Conservation (phyloP, 768 basidiomycete genomes). For the Tephrocybe rancida region DNA sequence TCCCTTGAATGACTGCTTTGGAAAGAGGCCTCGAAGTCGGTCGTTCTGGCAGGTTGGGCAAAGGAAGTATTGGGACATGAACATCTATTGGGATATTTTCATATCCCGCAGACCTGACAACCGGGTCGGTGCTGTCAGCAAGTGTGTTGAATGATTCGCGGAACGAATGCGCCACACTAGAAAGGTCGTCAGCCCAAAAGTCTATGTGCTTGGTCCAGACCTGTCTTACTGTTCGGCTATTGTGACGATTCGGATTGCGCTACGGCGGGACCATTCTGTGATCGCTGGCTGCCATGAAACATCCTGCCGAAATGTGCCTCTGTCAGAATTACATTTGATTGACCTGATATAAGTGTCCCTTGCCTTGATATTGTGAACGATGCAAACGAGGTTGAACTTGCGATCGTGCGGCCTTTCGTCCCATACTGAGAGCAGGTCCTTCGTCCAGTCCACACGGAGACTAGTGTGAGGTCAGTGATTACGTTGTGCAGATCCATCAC, state of each 20-base stretch:
- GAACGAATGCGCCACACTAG: constrained; percentile 34
- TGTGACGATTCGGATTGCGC: constrained; percentile 37
- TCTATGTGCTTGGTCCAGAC: not conserved
- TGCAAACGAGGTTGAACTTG: constrained; percentile 45
- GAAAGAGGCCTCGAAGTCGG: constrained; percentile 26
- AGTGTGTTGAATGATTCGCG: constrained; percentile 26
- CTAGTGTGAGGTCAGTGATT: constrained; percentile 7
- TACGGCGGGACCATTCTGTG: constrained; percentile 36
- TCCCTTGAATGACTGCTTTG: constrained; percentile 44
- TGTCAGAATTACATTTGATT: not conserved
- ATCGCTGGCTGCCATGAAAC: constrained; percentile 32
- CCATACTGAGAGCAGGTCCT: constrained; percentile 34
- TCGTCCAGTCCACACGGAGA: constrained; percentile 25
- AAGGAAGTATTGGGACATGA: constrained; percentile 35
- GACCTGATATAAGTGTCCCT: not conserved
- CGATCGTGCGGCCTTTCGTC: constrained; percentile 32
- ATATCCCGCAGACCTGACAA: constrained; percentile 29
- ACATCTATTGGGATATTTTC: constrained; percentile 38
- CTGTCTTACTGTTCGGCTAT: constrained; percentile 39
- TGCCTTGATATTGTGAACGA: constrained; percentile 38
- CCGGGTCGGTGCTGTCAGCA: constrained; percentile 32
- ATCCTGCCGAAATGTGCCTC: constrained; percentile 17
- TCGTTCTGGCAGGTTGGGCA: constrained; percentile 27
- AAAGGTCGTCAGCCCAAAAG: not conserved
- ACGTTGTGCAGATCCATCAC: not conserved